Base-by-base conservation (phyloP, 2,329 filamentous ascomycete species). In the Botrytis galanthina region DNA sequence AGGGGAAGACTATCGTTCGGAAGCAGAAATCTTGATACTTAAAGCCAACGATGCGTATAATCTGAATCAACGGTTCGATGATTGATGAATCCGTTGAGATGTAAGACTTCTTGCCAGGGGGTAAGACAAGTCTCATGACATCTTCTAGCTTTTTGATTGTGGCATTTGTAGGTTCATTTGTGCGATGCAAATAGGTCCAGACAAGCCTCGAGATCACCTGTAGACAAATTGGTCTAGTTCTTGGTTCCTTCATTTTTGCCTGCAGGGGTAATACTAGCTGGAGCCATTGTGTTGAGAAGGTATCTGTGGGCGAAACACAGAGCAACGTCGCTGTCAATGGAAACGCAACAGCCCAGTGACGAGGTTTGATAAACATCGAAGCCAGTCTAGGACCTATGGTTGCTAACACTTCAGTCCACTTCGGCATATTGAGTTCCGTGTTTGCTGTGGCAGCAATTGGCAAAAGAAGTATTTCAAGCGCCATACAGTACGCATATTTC, bases 11-110 rank as follows among this genome's bases (percentile, higher is more conserved):
- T 76, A 98, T 92, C 64, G 87, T 93, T 77, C 91, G 89, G 82
- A 98, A 97, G 82, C 95, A 98, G 76, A 97, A 92, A 79, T 99
- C 96, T 71, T 95, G 95, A 78, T 97, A 90, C 80, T 93, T 97
- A 84, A 92, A 98, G 3, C 95, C 97, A 79, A 99, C 94, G 79
- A 98, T 94, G 48, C 97, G 90, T 75, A 98, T 95, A 44, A 98
- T 90, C 79, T 98, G 95, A 73, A 98, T 95, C 76, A 98, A 84
- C 1, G 96, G 95, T 66, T 98, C 95, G 3, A 93, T 91, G 74
- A 97, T 91, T n/a, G 90, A 87, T 0, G 91, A 88, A 75, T 99
- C 96, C 2, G 93, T 93, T 0, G 93, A 94, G 37, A 97, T 86
- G 74, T 97, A 90, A 1, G 93, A 92, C 77, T 92, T 91, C 81